A percentile compares a stretch with the other conserved stretches of the same genome.
Conservation (phyloP, 352 stramenopile genomes). For the Globisporangium acanthophoron region DNA sequence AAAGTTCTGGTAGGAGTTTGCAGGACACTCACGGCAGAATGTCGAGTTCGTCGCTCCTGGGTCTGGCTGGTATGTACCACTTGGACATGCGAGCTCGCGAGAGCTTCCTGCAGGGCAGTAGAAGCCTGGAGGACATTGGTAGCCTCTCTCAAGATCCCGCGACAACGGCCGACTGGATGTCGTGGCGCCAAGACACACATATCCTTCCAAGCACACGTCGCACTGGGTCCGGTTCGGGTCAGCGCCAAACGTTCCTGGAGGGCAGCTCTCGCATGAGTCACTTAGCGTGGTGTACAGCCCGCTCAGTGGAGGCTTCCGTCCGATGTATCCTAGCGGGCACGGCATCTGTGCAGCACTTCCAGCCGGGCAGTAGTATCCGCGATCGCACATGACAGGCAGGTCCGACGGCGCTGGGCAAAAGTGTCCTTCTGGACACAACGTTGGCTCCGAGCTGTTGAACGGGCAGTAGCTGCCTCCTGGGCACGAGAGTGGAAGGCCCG, state of each 20-base stretch:
- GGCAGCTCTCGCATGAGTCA: constrained; percentile 71
- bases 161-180: constrained; percentile 49
- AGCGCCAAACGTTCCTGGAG: constrained; percentile 69
- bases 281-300: constrained; percentile 39
- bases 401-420: constrained; percentile 52
- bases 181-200: constrained; percentile 78
- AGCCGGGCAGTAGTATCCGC: constrained; percentile 72
- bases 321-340: constrained; percentile 76
- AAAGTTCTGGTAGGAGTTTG: constrained; percentile 76
- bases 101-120: constrained; percentile 69
- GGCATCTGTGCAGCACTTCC: constrained; percentile 44
- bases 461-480: constrained; percentile 66
- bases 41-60: constrained; percentile 34
- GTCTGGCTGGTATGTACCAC: constrained; percentile 71
- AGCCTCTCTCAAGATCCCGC: constrained; percentile 66
- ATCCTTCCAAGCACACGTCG: constrained; percentile 66
- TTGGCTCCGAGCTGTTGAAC: constrained; percentile 55
- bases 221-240: constrained; percentile 77
- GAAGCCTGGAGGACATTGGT: constrained; percentile 69
- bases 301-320: constrained; percentile 40
- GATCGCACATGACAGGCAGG: constrained; percentile 28
- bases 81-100: constrained; percentile 58
- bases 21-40: constrained; percentile 58
- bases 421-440: constrained; percentile 64
- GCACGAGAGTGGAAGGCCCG: constrained; percentile 45